Conservation (phyloP, 495 filamentous ascomycete genomes). For the Penicillium alfredii region DNA sequence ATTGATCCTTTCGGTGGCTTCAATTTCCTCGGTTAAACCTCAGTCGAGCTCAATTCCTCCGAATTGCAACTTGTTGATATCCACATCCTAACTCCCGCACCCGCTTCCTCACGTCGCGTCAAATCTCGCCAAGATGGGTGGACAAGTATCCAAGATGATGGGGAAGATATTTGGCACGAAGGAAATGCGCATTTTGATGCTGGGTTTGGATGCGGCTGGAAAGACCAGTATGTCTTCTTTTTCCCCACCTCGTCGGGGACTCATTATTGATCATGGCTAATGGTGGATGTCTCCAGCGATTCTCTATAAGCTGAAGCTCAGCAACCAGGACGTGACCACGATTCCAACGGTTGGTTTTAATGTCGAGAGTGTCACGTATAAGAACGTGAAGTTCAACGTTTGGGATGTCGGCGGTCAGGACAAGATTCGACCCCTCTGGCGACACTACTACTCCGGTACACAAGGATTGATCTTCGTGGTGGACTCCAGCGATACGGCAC, state of each 20-base stretch:
- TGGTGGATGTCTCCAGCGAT: conserved; percentile 54
- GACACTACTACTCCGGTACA: conserved; percentile 97
- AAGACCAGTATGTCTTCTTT: conserved; percentile 71
- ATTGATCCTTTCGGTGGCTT: too few species aligned
- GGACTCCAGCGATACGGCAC: conserved; percentile 78
- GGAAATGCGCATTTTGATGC: conserved; percentile 97
- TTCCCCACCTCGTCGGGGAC: conserved; percentile 1
- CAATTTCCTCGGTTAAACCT: too few species aligned
- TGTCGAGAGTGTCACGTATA: conserved; percentile 98
- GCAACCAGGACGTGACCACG: conserved; percentile 93
- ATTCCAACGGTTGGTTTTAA: conserved; percentile 99
- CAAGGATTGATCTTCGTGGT: conserved; percentile 98
- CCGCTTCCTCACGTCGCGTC: conserved; percentile 8
- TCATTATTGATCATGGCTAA: conserved; percentile 9
- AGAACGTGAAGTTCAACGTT: conserved; percentile 99
- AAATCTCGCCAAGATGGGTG: conserved; percentile 58
- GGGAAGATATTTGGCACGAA: conserved; percentile 97
- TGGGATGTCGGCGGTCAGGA: conserved; percentile 99
- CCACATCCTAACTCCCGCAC: conserved; percentile 1
- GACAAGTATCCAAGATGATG: conserved; percentile 80
- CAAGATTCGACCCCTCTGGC: conserved; percentile 96
- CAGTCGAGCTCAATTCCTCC: conserved; percentile 1
- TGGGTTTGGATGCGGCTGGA: conserved; percentile 94
- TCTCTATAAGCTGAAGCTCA: conserved; percentile 97
- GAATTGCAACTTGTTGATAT: conserved; percentile 5